These are phyloP conservation scores for Musa beccarii DNA, from an alignment of 176 grass and related monocot species.

Conservation along the genomic window DNA sequence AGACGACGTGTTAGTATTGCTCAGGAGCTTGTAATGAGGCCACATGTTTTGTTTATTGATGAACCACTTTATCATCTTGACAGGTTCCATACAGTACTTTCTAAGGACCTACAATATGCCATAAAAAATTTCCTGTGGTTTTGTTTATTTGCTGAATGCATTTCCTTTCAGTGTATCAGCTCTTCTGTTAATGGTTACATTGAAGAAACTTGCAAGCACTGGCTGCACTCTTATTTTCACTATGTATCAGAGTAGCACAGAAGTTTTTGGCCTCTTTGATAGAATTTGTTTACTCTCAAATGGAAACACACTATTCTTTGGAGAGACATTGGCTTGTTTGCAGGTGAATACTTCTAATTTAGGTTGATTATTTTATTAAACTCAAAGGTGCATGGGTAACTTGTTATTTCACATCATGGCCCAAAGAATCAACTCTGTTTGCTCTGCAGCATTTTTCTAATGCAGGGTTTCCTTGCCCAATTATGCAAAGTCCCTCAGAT, in stretches of 20 bases:
- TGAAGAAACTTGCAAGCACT: conserved; percentile 98
- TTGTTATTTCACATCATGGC: not conserved
- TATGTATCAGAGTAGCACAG: conserved; percentile 97
- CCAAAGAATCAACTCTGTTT: not conserved
- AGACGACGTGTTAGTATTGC: conserved; percentile 85
- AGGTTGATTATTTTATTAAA: not conserved
- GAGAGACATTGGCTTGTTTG: conserved; percentile 85
- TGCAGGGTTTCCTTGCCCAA: conserved; percentile 98
- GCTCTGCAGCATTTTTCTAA: conserved; percentile 88
- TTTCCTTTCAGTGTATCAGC: conserved; percentile 75
- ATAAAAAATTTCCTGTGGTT: conserved; percentile 3
- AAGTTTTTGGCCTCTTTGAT: conserved; percentile 96
- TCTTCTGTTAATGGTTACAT: conserved; percentile 85
- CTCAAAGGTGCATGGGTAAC: not conserved
- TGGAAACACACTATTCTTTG: conserved; percentile 94
- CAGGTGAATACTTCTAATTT: conserved; percentile 40
- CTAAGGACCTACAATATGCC: not conserved
- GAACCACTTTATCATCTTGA: conserved; percentile 89
- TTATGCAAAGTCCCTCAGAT: conserved; percentile 98
- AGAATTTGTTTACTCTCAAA: conserved; percentile 96
- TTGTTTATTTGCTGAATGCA: not conserved
- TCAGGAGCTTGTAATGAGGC: conserved; percentile 86
- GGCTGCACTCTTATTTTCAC: conserved; percentile 97
- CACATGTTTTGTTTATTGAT: conserved; percentile 75
- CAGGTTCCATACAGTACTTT: conserved; percentile 33